Conservation (phyloP, 176 grass and related monocot genomes). For the Leersia perrieri region DNA sequence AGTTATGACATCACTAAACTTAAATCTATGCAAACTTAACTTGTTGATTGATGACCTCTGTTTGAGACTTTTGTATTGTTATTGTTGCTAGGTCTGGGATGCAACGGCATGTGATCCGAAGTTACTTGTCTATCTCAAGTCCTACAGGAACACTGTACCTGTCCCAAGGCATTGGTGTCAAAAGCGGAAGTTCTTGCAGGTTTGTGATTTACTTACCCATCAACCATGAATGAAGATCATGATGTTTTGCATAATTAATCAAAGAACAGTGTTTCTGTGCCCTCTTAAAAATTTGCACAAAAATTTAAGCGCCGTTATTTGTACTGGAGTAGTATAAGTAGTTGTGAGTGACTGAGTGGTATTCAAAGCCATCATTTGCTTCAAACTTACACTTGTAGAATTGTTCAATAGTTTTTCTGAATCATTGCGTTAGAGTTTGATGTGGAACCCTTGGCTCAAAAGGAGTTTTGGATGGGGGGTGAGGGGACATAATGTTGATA, state of each 20-base stretch:
- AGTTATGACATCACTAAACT: not conserved
- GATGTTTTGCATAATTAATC: slow-evolving; percentile 19
- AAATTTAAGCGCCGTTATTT: not conserved
- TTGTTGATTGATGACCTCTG: not conserved
- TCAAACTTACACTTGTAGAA: not conserved
- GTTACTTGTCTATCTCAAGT: slow-evolving; percentile 77
- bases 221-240: not conserved
- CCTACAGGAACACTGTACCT: slow-evolving; percentile 83
- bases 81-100: slow-evolving; percentile 74
- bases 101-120: slow-evolving; percentile 82
- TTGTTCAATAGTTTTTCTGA: not conserved
- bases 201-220: slow-evolving; percentile 22
- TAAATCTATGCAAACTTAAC: not conserved
- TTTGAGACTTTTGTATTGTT: not conserved
- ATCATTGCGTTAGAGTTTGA: not conserved
- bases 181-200: slow-evolving; percentile 91
- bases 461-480: not conserved
- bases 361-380: not conserved
- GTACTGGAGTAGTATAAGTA: not conserved
- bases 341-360: not conserved
- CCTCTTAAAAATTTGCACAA: not conserved
- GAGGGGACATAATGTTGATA: slow-evolving; percentile 44
- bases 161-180: slow-evolving; percentile 92
- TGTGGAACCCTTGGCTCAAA: not conserved
- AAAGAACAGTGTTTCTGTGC: not conserved